Conservation (phyloP, 2,329 filamentous ascomycete species). For the Hortaea sp. region DNA sequence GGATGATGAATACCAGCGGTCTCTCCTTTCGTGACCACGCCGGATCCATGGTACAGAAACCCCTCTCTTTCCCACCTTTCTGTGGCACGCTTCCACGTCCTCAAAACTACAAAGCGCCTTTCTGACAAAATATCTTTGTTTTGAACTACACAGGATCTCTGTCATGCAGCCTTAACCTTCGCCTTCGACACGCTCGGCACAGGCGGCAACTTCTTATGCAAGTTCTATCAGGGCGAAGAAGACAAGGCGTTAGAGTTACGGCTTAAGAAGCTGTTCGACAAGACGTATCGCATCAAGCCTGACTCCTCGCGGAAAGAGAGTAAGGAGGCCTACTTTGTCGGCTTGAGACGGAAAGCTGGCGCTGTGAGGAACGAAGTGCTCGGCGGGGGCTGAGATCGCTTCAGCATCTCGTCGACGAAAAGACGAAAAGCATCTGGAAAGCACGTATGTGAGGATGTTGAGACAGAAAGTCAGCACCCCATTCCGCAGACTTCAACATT, state of each 20-base stretch:
- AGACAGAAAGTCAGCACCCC: no score
- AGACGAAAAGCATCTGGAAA: no score
- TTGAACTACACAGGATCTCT: slow-evolving; percentile 60
- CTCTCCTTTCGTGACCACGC: slow-evolving; percentile 78
- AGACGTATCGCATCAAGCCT: slow-evolving; percentile 80
- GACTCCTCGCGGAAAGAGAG: slow-evolving; percentile 68
- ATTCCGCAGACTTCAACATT: no score
- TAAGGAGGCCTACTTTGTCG: slow-evolving; percentile 80
- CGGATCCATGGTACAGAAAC: slow-evolving; percentile 69
- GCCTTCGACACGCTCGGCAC: slow-evolving; percentile 70
- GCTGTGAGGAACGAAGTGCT: slow-evolving; percentile 36
- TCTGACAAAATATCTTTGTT: neutral
- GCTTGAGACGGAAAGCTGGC: slow-evolving; percentile 54
- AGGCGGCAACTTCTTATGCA: slow-evolving; percentile 89
- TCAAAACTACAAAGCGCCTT: neutral
- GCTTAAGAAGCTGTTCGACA: slow-evolving; percentile 66
- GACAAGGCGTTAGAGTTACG: slow-evolving; percentile 69
- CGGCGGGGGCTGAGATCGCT: slow-evolving; percentile 4
- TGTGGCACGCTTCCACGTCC: neutral
- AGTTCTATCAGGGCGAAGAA: slow-evolving; percentile 88
- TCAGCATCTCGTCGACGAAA: no score
- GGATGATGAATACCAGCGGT: slow-evolving; percentile 99
- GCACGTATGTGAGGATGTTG: no score
- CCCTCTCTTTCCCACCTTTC: neutral
- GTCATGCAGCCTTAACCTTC: slow-evolving; percentile 73